phyloP scores from a whole-genome alignment of 257 asterid species.

The Perilla frutescens region DNA sequence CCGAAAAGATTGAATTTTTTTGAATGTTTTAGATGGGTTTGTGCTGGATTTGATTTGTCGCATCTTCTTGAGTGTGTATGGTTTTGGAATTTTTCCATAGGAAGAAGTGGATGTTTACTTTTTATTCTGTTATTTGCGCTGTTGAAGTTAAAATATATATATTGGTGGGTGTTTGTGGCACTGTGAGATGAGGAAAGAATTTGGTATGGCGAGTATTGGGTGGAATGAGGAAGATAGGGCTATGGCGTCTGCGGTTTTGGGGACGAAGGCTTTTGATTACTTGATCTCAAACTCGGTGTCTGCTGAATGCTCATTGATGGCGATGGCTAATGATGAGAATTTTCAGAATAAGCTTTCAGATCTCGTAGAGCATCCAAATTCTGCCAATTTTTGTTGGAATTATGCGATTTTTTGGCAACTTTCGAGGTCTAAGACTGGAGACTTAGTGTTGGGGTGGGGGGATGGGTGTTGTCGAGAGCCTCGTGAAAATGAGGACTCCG shows the following conservation, averaged over 20 bases:
- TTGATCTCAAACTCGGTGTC: conserved; percentile 62
- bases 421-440: conserved; percentile 72
- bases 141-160: conserved; percentile 14
- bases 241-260: conserved; percentile 74
- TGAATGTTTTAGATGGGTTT: conserved; percentile 22
- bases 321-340: conserved; percentile 69
- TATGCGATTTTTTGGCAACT: conserved; percentile 91
- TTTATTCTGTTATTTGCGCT: conserved; percentile 2
- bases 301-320: conserved; percentile 72
- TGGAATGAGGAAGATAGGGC: conserved; percentile 78
- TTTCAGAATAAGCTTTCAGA: conserved; percentile 85
- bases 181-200: conserved; percentile 30
- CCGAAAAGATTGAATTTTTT: conserved; percentile 31
- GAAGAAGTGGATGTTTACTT: conserved; percentile 17
- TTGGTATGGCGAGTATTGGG: conserved; percentile 52
- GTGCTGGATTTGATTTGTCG: conserved; percentile 28
- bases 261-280: conserved; percentile 77
- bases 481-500: conserved; percentile 63
- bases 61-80: conserved; percentile 28
- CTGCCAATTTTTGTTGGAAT: conserved; percentile 73
- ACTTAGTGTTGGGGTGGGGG: conserved; percentile 86
- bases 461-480: conserved; percentile 94
- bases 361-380: conserved; percentile 72
- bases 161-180: conserved; percentile 16
- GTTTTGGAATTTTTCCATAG: conserved; percentile 32